phyloP scores from a whole-genome alignment of 148 eudicot species.

The Chenopodium quinoa region DNA sequence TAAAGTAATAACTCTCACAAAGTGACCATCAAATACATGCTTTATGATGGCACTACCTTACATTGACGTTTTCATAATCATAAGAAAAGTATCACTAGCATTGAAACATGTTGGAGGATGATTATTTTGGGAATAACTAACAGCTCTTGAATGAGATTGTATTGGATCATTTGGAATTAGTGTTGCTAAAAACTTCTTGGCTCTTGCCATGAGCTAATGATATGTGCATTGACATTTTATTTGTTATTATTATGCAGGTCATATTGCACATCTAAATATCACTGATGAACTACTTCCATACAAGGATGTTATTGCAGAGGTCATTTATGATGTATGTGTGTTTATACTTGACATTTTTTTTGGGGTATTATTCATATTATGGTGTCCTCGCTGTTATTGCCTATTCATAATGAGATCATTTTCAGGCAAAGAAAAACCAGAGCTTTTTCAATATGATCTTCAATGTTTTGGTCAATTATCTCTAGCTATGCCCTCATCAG shows the following conservation, averaged over 20 bases:
- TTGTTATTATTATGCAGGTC: slow-evolving; percentile 62
- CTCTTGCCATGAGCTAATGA: not conserved
- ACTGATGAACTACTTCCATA: slow-evolving; percentile 82
- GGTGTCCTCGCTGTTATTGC: not conserved
- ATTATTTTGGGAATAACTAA: not conserved
- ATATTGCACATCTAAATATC: slow-evolving; percentile 93
- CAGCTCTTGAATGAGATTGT: not conserved
- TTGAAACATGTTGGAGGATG: not conserved
- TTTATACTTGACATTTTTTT: not conserved
- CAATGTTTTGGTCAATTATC: not conserved
- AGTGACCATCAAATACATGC: not conserved
- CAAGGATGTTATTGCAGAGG: slow-evolving; percentile 87
- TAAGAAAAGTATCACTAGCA: not conserved
- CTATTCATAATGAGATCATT: not conserved
- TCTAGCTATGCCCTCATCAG: not conserved
- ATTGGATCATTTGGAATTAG: not conserved
- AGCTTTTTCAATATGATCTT: slow-evolving; percentile 3
- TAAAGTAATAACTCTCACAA: not conserved
- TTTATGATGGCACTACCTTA: not conserved
- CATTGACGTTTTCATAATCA: not conserved
- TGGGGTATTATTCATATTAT: not conserved
- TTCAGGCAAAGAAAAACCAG: not conserved
- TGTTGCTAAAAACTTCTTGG: not conserved
- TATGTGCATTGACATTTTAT: slow-evolving; percentile 24
- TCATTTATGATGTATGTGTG: slow-evolving; percentile 88